Evolutionary conservation across 441 rosid species (phyloP), one percentile per base, ranked within the genome.

Genomic region (Dalechampia spathulata): DNA sequence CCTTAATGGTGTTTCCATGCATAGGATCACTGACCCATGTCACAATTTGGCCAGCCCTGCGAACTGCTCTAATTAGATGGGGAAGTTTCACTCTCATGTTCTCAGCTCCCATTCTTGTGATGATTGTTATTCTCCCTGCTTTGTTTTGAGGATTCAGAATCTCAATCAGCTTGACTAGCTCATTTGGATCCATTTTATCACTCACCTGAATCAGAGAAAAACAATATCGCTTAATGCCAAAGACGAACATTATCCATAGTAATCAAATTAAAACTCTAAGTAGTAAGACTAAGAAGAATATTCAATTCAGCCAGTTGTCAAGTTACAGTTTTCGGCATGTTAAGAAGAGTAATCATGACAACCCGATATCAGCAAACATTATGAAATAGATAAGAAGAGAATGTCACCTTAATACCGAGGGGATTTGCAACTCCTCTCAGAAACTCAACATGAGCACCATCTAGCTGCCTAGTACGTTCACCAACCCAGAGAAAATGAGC

Each of bases 21-120:
- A 90, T 87, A 37, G 97, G 97, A 73, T 90, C 96, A 60, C 93
- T 83, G 64, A 90, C 98, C 96, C 95, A 91, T 28, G 96, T 88
- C 58, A 91, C 98, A 61, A 88, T 81, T 72, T 77, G 87, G 53
- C 98, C 96, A 14, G 95, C 83, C 13, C 83, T 61, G 21, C 91
- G 77, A 15, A 91, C 98, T 22, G 91, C 95, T 77, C 98, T 74
- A 30, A 91, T 86, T 47, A 91, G 73, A 78, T 91, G 83, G 21
- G 98, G 96, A 66, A 91, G 93, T 67, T 91, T 91, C 74, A 91
- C 98, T 70, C 96, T 78, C 98, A 88, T 90, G 79, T 90, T 90
- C 78, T 90, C 94, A 25, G 97, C 90, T 42, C 97, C 97, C 97
- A 90, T 90, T 73, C 98, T 83, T 14, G 85, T 70, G 48, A 88